phyloP scores from a whole-genome alignment of 371 early-diverging fungal species.

The Apophysomyces variabilis region DNA sequence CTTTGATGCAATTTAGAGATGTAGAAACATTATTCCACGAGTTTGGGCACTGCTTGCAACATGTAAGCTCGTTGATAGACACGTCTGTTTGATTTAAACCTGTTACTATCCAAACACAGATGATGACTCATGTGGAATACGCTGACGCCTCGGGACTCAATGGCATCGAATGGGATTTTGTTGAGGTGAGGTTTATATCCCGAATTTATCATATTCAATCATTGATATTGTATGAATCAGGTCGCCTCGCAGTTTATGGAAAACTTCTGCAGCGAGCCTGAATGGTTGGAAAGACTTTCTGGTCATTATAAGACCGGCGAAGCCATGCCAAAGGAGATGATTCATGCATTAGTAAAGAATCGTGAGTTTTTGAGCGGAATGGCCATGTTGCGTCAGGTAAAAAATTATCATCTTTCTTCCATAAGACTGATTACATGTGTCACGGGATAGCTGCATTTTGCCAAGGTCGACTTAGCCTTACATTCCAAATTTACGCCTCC shows the following conservation, averaged over 20 bases:
- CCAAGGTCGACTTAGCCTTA: slow-evolving; percentile 61
- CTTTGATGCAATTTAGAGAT: slow-evolving; percentile 68
- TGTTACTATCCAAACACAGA: slow-evolving; percentile 21
- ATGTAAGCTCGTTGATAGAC: slow-evolving; percentile 34
- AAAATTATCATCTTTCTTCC: too few species aligned
- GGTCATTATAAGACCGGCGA: slow-evolving; percentile 64
- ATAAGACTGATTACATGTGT: neutral
- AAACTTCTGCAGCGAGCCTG: slow-evolving; percentile 68
- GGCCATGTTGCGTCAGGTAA: slow-evolving; percentile 63
- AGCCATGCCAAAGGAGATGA: slow-evolving; percentile 67
- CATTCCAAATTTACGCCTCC: slow-evolving; percentile 58
- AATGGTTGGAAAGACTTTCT: slow-evolving; percentile 59
- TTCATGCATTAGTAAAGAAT: slow-evolving; percentile 54
- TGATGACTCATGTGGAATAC: slow-evolving; percentile 70
- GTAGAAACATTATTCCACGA: slow-evolving; percentile 73
- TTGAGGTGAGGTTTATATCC: slow-evolving; percentile 32
- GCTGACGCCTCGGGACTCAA: slow-evolving; percentile 73
- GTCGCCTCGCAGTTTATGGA: slow-evolving; percentile 78
- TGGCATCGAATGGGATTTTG: slow-evolving; percentile 71
- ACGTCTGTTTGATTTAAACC: neutral
- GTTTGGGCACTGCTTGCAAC: slow-evolving; percentile 74
- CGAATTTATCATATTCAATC: neutral
- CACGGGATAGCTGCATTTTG: slow-evolving; percentile 54
- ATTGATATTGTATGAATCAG: slow-evolving; percentile 27
- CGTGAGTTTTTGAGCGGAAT: slow-evolving; percentile 61